These are phyloP conservation scores for Spathaspora arborariae DNA, from an alignment of 805 yeast species.

Conservation along the genomic window DNA sequence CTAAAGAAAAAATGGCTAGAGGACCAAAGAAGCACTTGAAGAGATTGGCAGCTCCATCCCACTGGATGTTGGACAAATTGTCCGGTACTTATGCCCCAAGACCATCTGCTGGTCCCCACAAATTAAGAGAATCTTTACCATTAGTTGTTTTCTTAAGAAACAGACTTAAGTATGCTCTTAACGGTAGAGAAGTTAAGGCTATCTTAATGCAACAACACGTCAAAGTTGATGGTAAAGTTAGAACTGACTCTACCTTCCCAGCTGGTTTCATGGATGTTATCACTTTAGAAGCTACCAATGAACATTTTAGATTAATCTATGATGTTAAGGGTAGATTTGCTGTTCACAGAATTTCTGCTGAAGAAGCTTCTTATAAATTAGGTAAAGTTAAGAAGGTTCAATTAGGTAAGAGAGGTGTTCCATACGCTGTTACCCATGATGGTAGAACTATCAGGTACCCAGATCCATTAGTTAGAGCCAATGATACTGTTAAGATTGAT, in stretches of 20 bases:
- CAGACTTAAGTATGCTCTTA: conserved; percentile 97
- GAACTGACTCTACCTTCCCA: conserved; percentile 99
- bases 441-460: conserved; percentile 99
- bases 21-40: conserved; percentile 90
- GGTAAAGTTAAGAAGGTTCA: conserved; percentile 98
- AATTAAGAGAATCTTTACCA: conserved; percentile 97
- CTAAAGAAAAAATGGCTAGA: conserved; percentile 18
- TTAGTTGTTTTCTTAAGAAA: conserved; percentile 95
- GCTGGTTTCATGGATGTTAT: conserved; percentile 99
- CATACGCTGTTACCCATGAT: conserved; percentile 98
- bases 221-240: conserved; percentile 98
- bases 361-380: conserved; percentile 97
- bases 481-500: conserved; percentile 97
- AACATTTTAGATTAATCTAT: conserved; percentile 98
- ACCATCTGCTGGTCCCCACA: conserved; percentile 99
- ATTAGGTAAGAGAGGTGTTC: conserved; percentile 97
- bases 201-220: conserved; percentile 98
- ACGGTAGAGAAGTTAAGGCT: conserved; percentile 98
- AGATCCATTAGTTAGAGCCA: conserved; percentile 93
- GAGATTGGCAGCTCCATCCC: conserved; percentile 99
- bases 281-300: conserved; percentile 96
- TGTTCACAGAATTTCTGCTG: conserved; percentile 98
- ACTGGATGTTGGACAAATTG: conserved; percentile 99
- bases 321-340: conserved; percentile 99
- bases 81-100: conserved; percentile 99